Evolutionary conservation across 2,329 filamentous ascomycete species (phyloP).

Genomic region (Plectosphaerella plurivora): DNA sequence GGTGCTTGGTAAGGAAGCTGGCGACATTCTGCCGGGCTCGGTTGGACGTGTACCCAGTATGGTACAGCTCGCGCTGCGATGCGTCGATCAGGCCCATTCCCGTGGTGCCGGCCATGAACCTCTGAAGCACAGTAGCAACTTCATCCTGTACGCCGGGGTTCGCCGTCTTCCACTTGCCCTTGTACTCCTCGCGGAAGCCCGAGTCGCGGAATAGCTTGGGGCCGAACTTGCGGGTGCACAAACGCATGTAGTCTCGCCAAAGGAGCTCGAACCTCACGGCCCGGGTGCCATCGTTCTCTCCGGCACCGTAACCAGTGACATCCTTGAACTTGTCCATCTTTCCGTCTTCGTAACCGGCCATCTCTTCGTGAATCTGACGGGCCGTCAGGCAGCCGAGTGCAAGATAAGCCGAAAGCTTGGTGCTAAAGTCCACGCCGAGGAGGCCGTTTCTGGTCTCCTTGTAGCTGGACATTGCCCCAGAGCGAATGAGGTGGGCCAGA

Average conservation of each 20-base stretch:
- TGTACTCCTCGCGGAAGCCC: conserved; percentile 53
- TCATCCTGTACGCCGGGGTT: conserved; percentile 25
- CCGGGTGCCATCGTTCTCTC: conserved; percentile 68
- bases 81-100: conserved; percentile 77
- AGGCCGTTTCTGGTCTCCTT: conserved; percentile 69
- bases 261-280: conserved; percentile 69
- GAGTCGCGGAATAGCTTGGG: conserved; percentile 57
- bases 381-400: conserved; percentile 69
- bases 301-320: conserved; percentile 57
- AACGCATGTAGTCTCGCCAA: conserved; percentile 78
- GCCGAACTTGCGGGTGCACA: conserved; percentile 69
- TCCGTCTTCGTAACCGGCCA: conserved; percentile 67
- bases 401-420: conserved; percentile 71
- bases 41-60: conserved; percentile 76
- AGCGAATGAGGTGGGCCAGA: conserved; percentile 55
- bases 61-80: conserved; percentile 66
- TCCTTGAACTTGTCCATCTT: conserved; percentile 30
- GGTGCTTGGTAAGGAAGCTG: conserved; percentile 67
- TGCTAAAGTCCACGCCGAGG: conserved; percentile 66
- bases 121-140: conserved; percentile 43
- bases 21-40: conserved; percentile 73
- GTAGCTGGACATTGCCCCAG: conserved; percentile 58
- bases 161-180: conserved; percentile 46
- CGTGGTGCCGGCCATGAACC: conserved; percentile 64
- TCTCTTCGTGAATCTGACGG: conserved; percentile 65